Conservation (phyloP, 2,329 filamentous ascomycete species). For the Colletotrichum higginsianum region DNA sequence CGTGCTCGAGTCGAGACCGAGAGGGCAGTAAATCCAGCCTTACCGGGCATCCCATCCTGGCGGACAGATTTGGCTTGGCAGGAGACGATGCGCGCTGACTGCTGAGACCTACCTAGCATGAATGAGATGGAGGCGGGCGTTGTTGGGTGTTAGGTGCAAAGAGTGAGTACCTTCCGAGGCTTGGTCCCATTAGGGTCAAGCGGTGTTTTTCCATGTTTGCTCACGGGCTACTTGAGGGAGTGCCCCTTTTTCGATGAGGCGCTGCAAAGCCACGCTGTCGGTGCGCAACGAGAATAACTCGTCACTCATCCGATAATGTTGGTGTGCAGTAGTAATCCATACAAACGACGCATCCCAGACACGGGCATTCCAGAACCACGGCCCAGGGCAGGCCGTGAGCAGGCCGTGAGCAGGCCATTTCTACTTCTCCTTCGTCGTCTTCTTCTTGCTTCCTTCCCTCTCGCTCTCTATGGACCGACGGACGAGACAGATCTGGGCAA, state of each 20-base stretch:
- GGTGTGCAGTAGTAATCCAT: not conserved
- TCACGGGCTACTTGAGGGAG: no score
- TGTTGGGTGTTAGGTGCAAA: no score
- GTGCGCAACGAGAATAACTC: not conserved
- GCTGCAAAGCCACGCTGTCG: conserved; percentile 9
- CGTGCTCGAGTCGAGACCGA: not conserved
- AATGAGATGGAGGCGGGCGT: not conserved
- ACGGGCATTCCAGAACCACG: not conserved
- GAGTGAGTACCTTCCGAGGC: no score
- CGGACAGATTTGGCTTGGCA: conserved; percentile 14
- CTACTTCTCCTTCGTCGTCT: no score
- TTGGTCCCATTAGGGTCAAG: no score
- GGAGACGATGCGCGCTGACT: not conserved
- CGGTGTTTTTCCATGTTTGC: no score
- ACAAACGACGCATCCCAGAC: not conserved
- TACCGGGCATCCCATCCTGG: conserved; percentile 11
- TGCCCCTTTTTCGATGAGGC: not conserved
- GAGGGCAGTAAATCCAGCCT: conserved; percentile 21
- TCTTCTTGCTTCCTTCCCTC: not conserved
- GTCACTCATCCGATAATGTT: not conserved
- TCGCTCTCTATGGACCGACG: not conserved
- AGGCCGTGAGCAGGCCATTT: not conserved
- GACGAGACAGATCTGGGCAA: not conserved
- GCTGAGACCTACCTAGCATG: not conserved
- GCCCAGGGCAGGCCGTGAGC: not conserved